Conservation (phyloP, 331 rosid species). For the Malus hybrid region DNA sequence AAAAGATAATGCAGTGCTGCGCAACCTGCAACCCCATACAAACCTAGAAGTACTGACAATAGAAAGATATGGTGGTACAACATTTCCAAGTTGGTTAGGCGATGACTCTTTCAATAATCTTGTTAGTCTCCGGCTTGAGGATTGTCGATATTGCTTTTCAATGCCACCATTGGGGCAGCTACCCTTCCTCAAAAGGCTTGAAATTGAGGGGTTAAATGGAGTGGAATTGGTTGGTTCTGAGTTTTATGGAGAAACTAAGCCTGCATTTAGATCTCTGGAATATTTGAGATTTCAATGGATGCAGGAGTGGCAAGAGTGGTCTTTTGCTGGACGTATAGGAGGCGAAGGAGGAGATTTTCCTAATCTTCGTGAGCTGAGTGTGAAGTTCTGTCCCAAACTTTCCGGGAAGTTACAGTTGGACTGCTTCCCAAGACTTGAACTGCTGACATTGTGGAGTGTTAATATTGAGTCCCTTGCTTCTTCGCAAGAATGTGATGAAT, state of each 20-base stretch:
- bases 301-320: constrained; percentile 6
- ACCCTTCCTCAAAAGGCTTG: not conserved
- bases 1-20: not conserved
- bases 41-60: constrained; percentile 14
- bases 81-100: not conserved
- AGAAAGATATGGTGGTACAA: not conserved
- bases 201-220: not conserved
- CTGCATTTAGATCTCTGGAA: not conserved
- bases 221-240: not conserved
- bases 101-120: not conserved
- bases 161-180: not conserved
- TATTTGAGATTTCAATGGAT: not conserved
- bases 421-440: not conserved
- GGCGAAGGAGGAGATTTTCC: not conserved
- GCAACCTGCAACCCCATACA: not conserved
- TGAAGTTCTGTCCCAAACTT: not conserved
- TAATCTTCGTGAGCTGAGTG: not conserved
- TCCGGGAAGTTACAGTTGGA: not conserved
- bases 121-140: not conserved
- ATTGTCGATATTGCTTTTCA: not conserved
- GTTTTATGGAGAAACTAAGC: not conserved
- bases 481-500: not conserved
- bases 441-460: not conserved
- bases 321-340: not conserved
- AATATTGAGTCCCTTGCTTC: not conserved